Evolutionary conservation across 306 rosid species (phyloP).

Genomic region (Trichosanthes cucumerina): DNA sequence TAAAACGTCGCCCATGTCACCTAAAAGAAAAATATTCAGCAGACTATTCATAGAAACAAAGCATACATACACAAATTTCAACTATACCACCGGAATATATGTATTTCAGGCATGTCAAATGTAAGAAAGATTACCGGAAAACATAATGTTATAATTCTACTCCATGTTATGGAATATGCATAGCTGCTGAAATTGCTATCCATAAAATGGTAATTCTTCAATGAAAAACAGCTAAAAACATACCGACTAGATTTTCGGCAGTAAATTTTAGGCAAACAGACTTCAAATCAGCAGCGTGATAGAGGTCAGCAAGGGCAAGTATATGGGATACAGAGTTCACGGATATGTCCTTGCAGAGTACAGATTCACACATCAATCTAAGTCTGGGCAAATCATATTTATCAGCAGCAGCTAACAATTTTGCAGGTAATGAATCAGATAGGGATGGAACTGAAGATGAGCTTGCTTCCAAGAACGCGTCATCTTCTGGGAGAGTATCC

Average conservation of each 20-base stretch:
- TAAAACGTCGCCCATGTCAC: slow-evolving; percentile 1
- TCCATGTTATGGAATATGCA: not conserved
- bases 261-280: slow-evolving; percentile 81
- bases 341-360: slow-evolving; percentile 83
- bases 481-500: slow-evolving; percentile 76
- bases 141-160: slow-evolving; percentile 1
- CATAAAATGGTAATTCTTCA: slow-evolving; percentile 11
- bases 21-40: slow-evolving; percentile 1
- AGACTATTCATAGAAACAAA: not conserved
- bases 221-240: slow-evolving; percentile 14
- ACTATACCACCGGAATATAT: not conserved
- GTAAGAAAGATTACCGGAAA: not conserved
- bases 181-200: slow-evolving; percentile 2
- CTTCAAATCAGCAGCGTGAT: slow-evolving; percentile 74
- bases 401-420: slow-evolving; percentile 84
- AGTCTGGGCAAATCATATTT: slow-evolving; percentile 78
- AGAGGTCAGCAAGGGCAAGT: slow-evolving; percentile 80
- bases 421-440: slow-evolving; percentile 70
- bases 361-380: slow-evolving; percentile 85
- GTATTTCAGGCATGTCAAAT: not conserved
- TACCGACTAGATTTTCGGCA: slow-evolving; percentile 92
- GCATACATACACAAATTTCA: not conserved
- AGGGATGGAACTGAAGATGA: slow-evolving; percentile 52
- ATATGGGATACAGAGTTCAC: slow-evolving; percentile 83
- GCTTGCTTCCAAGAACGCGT: slow-evolving; percentile 44